These are phyloP conservation scores for Fraxinus albicans DNA, from an alignment of 305 asterid genomes.

Conservation along the genomic window DNA sequence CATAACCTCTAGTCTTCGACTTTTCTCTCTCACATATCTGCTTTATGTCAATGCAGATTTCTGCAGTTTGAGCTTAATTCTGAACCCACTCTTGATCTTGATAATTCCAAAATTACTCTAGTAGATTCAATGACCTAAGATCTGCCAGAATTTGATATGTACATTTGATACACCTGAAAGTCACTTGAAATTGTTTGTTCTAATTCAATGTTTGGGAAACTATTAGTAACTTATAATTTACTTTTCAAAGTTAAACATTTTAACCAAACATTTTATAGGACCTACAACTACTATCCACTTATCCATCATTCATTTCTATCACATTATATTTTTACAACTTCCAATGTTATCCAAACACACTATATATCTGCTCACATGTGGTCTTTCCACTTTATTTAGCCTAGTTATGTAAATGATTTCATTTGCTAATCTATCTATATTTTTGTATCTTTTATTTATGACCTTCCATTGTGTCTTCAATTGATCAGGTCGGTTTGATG, in stretches of 20 bases:
- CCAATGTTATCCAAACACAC: neutral
- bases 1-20: neutral
- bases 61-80: neutral
- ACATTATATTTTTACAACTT: neutral
- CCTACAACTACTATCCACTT: neutral
- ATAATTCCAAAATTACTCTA: neutral
- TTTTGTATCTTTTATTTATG: neutral
- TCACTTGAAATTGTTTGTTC: neutral
- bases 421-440: neutral
- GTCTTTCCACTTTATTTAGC: neutral
- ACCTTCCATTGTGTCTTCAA: neutral
- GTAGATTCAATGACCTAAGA: neutral
- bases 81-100: neutral
- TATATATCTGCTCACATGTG: neutral
- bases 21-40: neutral
- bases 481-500: slow-evolving; percentile 91
- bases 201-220: neutral
- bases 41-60: neutral
- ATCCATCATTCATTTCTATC: neutral
- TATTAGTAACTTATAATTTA: neutral
- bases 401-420: neutral
- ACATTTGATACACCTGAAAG: neutral
- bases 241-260: neutral
- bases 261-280: neutral
- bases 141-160: neutral